Percentiles rank a stretch among this genome's conserved stretches.
These are phyloP conservation scores for Avena eriantha DNA, from an alignment of 176 grass and related monocot genomes.

Conservation along the genomic window DNA sequence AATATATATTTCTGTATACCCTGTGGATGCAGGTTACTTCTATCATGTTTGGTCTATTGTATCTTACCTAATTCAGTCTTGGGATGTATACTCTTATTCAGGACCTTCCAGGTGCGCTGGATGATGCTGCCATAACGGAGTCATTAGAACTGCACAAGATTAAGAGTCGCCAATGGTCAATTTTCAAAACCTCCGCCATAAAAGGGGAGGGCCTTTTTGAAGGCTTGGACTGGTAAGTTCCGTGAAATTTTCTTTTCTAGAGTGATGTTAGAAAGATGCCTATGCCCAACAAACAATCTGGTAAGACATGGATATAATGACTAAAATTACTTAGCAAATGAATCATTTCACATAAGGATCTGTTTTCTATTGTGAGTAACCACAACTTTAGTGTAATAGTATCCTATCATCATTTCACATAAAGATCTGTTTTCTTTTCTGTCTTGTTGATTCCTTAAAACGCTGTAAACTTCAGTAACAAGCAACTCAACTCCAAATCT, in stretches of 20 bases:
- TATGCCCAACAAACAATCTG: constrained; percentile 11
- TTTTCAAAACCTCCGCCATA: constrained; percentile 98
- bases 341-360: not conserved
- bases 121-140: constrained; percentile 98
- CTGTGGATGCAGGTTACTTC: not conserved
- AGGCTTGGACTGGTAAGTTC: constrained; percentile 95
- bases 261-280: constrained; percentile 8
- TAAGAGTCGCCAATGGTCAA: constrained; percentile 98
- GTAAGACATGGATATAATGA: not conserved
- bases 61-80: constrained; percentile 3
- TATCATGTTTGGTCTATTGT: not conserved
- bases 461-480: not conserved
- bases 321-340: not conserved
- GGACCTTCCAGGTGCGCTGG: constrained; percentile 96
- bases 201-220: constrained; percentile 99
- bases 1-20: not conserved
- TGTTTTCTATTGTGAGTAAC: constrained; percentile 1
- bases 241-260: not conserved
- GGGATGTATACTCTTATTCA: constrained; percentile 53
- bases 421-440: not conserved
- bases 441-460: not conserved
- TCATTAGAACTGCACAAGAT: constrained; percentile 98
- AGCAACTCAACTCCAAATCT: constrained; percentile 15
- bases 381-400: not conserved
- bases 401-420: not conserved